Base-by-base conservation (phyloP, 768 basidiomycete species). In the Kondoa subrosea region DNA sequence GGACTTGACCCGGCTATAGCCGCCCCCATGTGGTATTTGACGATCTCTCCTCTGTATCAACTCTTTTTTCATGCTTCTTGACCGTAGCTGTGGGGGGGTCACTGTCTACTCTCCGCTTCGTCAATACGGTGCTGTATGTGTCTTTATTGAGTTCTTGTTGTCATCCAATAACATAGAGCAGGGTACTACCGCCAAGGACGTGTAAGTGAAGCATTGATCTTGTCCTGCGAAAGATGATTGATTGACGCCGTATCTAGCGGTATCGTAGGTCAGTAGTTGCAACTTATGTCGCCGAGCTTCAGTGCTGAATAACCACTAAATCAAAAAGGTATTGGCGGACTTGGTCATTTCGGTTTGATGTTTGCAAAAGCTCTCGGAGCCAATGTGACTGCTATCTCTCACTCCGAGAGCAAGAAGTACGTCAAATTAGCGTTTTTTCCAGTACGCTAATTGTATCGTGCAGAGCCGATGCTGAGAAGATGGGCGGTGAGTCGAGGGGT, bases 261-360 rank as follows among this genome's bases (percentile, higher is more conserved):
- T 14, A 31, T 31, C 29, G 12, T 8, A n/a, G 81, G 82, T 0
- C 76, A 76, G 68, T 78, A 72, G 60, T 75, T 72, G 69, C 65
- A 59, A 66, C 66, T 66, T 72, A 74, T 29, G 74, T 63, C n/a
- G 70, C 17, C 17, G 32, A 1, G 3, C 34, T 31, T n/a, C 14
- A 4, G 8, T 62, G 56, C 57, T 2, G 30, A 2, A 33, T 21
- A 16, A 26, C 40, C 1, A 17, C 1, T n/a, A 25, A 56, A 78
- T 85, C 70, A 84, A 84, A n/a, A n/a, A n/a, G n/a, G n/a, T 56
- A 80, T 86, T 27, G 84, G 84, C 50, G 85, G 85, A 21, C 76
- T 85, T n/a, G 68, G 68, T 17, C 69, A 70, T 67, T 75, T 77
- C 30, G 76, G 67, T 17, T 71, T 81, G 64, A 71, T 82, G 26